Conservation (phyloP, 148 eudicot genomes). For the Arctostaphylos glauca region DNA sequence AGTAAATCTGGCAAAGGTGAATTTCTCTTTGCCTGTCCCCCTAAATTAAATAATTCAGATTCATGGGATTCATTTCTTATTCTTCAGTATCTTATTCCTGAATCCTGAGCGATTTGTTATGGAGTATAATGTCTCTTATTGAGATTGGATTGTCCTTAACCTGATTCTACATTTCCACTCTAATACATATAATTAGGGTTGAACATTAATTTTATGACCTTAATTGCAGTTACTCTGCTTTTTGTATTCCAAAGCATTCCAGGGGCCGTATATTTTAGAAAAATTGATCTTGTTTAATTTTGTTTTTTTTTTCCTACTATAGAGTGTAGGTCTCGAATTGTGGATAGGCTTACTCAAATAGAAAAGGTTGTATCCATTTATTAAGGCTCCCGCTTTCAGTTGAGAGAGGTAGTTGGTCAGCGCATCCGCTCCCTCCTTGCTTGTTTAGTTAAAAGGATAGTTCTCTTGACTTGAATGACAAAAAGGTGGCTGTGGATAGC, state of each 20-base stretch:
- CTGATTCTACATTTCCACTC: not conserved
- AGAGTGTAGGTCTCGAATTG: not conserved
- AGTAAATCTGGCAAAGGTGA: conserved; percentile 52
- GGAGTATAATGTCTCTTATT: not conserved
- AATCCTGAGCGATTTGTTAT: too few species aligned
- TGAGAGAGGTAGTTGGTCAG: not conserved
- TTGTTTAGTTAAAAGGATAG: not conserved
- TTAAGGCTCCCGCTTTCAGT: not conserved
- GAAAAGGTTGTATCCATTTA: not conserved
- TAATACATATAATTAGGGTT: not conserved
- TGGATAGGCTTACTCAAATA: not conserved
- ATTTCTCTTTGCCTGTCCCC: not conserved
- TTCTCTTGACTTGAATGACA: not conserved
- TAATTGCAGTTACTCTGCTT: not conserved
- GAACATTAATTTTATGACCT: not conserved
- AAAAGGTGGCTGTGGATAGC: not conserved
- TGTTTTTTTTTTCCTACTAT: not conserved
- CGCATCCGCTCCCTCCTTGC: not conserved
- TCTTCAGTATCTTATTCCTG: not conserved
- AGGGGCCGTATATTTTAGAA: not conserved
- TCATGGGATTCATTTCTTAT: not conserved
- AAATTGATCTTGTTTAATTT: not conserved
- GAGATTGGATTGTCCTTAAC: not conserved
- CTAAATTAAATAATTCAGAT: not conserved
- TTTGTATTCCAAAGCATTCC: not conserved